Conservation (phyloP, 2,329 filamentous ascomycete species). For the Stagonosporopsis tanaceti region DNA sequence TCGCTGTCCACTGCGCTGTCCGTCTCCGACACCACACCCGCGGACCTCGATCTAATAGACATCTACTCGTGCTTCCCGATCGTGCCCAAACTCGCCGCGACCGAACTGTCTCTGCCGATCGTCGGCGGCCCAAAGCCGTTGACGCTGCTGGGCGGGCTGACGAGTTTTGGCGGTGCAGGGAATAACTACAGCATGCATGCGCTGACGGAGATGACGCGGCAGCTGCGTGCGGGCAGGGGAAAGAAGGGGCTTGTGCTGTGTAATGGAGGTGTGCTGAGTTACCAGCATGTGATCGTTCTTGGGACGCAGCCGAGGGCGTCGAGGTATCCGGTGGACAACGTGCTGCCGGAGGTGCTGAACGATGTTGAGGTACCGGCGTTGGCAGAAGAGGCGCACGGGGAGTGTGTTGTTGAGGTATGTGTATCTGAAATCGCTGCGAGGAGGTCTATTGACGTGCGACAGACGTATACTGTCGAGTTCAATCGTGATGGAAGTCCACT, state of each 20-base stretch:
- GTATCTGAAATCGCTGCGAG: neutral
- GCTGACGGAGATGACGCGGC: conserved; percentile 52
- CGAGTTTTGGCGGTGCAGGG: conserved; percentile 73
- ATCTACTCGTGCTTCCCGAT: conserved; percentile 76
- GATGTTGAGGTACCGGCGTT: conserved; percentile 52
- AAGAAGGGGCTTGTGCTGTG: conserved; percentile 67
- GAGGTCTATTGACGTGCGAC: conserved; percentile 3
- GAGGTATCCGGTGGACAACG: conserved; percentile 58
- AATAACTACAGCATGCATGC: conserved; percentile 77
- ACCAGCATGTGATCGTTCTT: conserved; percentile 69
- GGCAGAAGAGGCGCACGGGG: conserved; percentile 56
- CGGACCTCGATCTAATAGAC: conserved; percentile 68
- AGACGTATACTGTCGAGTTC: conserved; percentile 70
- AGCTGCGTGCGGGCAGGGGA: conserved; percentile 57
- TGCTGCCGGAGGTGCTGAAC: conserved; percentile 54
- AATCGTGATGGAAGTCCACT: conserved; percentile 59
- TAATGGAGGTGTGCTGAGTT: conserved; percentile 71
- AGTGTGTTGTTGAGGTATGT: conserved; percentile 62
- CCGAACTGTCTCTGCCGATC: conserved; percentile 65
- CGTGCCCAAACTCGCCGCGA: conserved; percentile 70
- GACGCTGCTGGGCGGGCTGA: conserved; percentile 70
- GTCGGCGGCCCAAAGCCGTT: conserved; percentile 58
- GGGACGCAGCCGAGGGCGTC: conserved; percentile 56
- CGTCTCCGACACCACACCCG: conserved; percentile 55
- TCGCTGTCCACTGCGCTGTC: conserved; percentile 64